Evolutionary conservation across 495 filamentous ascomycete genomes (phyloP), one percentile per base, ranked within the genome.

Genomic region (Neurospora sp.): DNA sequence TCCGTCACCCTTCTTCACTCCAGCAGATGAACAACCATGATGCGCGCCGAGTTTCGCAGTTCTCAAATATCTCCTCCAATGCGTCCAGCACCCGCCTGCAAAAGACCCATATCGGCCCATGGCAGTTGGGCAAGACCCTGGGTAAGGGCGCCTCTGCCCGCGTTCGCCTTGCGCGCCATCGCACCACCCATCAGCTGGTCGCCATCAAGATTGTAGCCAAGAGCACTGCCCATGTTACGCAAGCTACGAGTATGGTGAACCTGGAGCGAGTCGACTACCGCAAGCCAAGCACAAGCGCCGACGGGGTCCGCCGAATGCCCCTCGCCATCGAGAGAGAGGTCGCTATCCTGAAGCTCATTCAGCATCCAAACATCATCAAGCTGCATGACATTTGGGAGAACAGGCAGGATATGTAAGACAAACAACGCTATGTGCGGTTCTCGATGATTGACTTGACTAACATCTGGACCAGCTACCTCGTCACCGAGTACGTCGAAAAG

Each of bases 331-430:
- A 98, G 78, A 86, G 96, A 42, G 96, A 99, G 78, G 92, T 97
- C 46, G 92, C 93, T 11, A 95, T 99, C 73, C 95, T 98, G 90
- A 98, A 96, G 80, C 86, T 98, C 46, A 93, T 98, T 70, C 89
- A 95, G 74, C 96, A 99, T 82, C 92, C 89, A 0, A 93, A 98
- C 79, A 92, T 99, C 70, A 93, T 98, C 77, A 91, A 90, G 72
- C 81, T 99, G 10, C 92, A 92, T 77, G 96, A 98, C 81, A 92
- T 98, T 18, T 99, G 95, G 95, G 96, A 98, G 84, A 97, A 97
- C 76, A 86, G 91, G 18, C 90, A 91, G 65, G 93, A 98, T 79
- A 88, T 99, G 94, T 99, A 85, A 83, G 92, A 86, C 22, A 22
- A 65, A 18, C 14, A 37, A 9, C 4, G 53, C 27, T 18, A 61